Evolutionary conservation across 352 stramenopile species (phyloP), one percentile per base, ranked within the genome.

Genomic region (Pythium diclinum): DNA sequence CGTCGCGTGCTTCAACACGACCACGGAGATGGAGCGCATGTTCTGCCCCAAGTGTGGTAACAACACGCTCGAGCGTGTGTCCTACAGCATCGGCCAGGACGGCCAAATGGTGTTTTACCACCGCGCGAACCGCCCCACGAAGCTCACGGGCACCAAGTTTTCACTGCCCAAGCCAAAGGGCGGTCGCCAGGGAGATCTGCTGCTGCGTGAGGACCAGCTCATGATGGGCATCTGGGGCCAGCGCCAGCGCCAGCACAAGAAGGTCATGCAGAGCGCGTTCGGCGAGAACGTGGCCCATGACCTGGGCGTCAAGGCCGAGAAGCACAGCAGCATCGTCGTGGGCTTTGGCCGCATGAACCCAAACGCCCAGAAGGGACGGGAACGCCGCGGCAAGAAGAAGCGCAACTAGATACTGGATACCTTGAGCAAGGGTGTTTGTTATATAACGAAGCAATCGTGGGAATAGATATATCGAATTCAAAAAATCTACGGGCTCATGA

Each of bases 21-120:
- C 81, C 65, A 95, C 78, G 2, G 91, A 98, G 67, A 92, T 97
- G 85, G 79, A 87, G 38, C 82, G 93, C 25, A 72, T 99, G 53
- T 99, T 99, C 78, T 99, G 97, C 67, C 87, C 93, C 34, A 92
- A 95, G 68, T 99, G 97, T 71, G 97, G 97, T 52, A 98, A 96
- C 70, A 91, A 90, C 71, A 95, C 91, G 46, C 87, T 99, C 71
- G 91, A 98, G 62, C 88, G 96, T 23, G 89, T 99, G 55, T 93
- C 95, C 1, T 96, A 94, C 71, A 98, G 88, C 69, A 79, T 99
- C 23, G 94, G 98, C 68, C 89, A 87, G 47, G 90, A 97, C 60
- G 93, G 94, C 19, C 81, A 96, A 63, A 89, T 94, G 81, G 88
- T 83, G 38, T 90, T 94, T 63, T 92, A 94, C 72, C 87, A 81